phyloP scores from a whole-genome alignment of 345 rosid species.

The Cardamine resedifolia region DNA sequence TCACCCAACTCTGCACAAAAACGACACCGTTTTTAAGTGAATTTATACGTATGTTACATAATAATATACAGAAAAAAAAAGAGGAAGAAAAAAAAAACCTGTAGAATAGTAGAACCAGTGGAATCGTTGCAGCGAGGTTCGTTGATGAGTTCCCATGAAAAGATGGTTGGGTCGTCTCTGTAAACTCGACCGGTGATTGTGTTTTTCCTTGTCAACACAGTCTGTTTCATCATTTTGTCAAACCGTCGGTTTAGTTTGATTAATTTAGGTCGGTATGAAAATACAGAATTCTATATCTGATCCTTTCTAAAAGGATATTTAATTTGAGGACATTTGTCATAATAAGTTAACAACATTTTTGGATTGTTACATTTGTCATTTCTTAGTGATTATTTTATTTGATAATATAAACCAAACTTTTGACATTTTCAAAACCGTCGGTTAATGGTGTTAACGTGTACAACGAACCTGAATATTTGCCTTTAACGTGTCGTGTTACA shows the following conservation, averaged over 20 bases:
- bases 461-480: background rate
- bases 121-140: slow-evolving; percentile 66
- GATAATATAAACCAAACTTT: background rate
- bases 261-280: slow-evolving; percentile 18
- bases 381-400: background rate
- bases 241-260: slow-evolving; percentile 24
- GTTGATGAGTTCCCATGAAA: slow-evolving; percentile 94
- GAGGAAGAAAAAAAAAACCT: slow-evolving; percentile 40
- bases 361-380: slow-evolving; percentile 3
- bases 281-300: background rate
- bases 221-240: slow-evolving; percentile 44
- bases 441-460: slow-evolving; percentile 25
- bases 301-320: background rate
- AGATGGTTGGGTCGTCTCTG: slow-evolving; percentile 73
- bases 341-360: background rate
- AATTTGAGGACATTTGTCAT: background rate
- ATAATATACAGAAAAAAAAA: background rate
- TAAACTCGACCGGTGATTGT: slow-evolving; percentile 62
- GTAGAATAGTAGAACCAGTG: slow-evolving; percentile 48
- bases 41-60: background rate
- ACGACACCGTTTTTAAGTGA: background rate
- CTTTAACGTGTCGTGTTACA: slow-evolving; percentile 23
- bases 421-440: slow-evolving; percentile 21
- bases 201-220: slow-evolving; percentile 67
- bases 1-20: slow-evolving; percentile 54